phyloP scores from a whole-genome alignment of 2,329 filamentous ascomycete species.

The Aspergillus sergii region DNA sequence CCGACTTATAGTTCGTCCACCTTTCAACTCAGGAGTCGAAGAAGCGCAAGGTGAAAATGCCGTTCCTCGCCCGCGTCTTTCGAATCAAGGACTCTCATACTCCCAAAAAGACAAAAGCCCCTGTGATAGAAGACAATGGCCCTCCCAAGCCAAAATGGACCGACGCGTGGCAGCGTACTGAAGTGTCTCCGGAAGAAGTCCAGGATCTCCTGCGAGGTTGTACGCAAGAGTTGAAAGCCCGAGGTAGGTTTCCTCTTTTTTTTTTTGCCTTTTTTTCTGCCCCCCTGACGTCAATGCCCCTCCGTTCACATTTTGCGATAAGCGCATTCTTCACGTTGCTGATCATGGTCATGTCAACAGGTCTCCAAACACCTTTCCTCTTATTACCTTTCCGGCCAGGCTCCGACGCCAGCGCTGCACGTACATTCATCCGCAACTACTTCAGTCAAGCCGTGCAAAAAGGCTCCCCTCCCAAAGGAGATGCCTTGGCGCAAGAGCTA shows the following conservation, averaged over 20 bases:
- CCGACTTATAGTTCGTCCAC: constrained; percentile 17
- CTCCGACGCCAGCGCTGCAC: constrained; percentile 87
- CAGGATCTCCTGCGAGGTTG: constrained; percentile 83
- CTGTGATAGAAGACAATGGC: constrained; percentile 54
- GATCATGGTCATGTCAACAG: constrained; percentile 51
- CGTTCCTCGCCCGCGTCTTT: constrained; percentile 65
- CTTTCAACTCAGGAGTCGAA: constrained; percentile 17
- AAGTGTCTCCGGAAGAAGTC: constrained; percentile 86
- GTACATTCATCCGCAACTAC: constrained; percentile 89
- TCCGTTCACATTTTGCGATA: constrained; percentile 23
- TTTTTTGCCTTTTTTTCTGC: neutral
- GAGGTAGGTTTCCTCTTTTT: constrained; percentile 65
- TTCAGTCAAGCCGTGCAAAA: constrained; percentile 71
- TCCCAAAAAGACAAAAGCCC: constrained; percentile 62
- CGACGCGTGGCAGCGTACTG: constrained; percentile 80
- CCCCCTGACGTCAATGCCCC: constrained; percentile 13
- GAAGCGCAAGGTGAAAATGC: constrained; percentile 43
- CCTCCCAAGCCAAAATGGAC: constrained; percentile 78
- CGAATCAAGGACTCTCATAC: constrained; percentile 72
- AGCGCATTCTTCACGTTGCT: constrained; percentile 33
- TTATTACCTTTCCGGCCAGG: constrained; percentile 92
- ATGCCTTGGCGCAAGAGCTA: constrained; percentile 78
- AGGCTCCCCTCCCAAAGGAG: constrained; percentile 63
- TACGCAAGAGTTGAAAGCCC: constrained; percentile 87
- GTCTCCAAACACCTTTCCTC: constrained; percentile 86